Conservation (phyloP, 2,329 filamentous ascomycete genomes). For the Botrytis byssoidea region DNA sequence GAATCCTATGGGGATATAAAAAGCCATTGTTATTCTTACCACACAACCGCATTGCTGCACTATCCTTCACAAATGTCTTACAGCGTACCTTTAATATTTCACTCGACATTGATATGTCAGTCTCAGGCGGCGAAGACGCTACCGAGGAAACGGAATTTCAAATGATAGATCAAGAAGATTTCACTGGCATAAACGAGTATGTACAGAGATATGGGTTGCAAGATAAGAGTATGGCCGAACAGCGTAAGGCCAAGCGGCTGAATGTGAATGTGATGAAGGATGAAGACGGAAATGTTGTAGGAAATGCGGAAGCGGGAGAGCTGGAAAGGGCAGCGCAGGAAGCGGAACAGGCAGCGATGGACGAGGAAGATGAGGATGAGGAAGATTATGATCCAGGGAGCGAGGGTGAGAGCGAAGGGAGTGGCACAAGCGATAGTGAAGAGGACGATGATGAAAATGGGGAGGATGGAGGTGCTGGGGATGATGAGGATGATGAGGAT, state of each 20-base stretch:
- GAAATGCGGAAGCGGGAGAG: constrained; percentile 41
- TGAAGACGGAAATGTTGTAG: constrained; percentile 42
- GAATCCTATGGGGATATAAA: constrained; percentile 69
- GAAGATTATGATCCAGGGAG: constrained; percentile 61
- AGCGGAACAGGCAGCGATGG: constrained; percentile 47
- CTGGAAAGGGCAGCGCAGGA: constrained; percentile 37
- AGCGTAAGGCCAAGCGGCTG: constrained; percentile 61
- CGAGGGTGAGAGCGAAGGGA: constrained; percentile 42
- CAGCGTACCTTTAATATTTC: constrained; percentile 69
- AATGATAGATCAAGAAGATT: constrained; percentile 70
- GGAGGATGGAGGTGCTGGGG: constrained; percentile 35
- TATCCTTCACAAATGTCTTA: constrained; percentile 67
- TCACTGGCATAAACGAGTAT: constrained; percentile 62
- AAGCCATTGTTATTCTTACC: constrained; percentile 66
- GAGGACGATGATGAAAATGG: constrained; percentile 43
- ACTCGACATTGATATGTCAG: constrained; percentile 54
- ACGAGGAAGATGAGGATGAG: constrained; percentile 63
- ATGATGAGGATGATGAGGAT: constrained; percentile 28
- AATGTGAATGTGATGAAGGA: constrained; percentile 53
- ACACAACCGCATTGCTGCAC: constrained; percentile 56
- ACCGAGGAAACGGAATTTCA: constrained; percentile 63
- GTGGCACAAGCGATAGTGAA: constrained; percentile 30
- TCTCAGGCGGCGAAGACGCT: constrained; percentile 43
- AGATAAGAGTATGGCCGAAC: constrained; percentile 67
- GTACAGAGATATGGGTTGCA: constrained; percentile 60